Base-by-base conservation (phyloP, 148 eudicot genomes). In the Amaranthus palmeri region DNA sequence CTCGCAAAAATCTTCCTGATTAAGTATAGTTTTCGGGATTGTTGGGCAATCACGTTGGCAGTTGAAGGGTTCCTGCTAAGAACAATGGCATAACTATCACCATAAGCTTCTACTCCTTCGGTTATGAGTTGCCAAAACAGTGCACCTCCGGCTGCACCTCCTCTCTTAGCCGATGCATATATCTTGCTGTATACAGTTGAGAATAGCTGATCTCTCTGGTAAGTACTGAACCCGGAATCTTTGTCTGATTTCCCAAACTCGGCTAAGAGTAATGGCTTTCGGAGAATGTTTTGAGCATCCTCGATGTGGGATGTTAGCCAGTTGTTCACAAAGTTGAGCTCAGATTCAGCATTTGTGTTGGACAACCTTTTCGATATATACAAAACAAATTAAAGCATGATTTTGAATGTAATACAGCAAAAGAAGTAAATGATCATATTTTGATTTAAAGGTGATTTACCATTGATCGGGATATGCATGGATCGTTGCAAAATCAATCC, bases 401-500 rank as follows among this genome's bases (percentile, higher is more conserved):
- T 4, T 6, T 3, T 7, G 41, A 43, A 49, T 64, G 17, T 0
- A 62, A 49, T 64, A 10, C 0, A 62, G 43, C 42, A 5, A n/a
- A 61, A 4, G n/a, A 49, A 47, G 9, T 14, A 13, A 10, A 53
- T 3, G 7, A n/a, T 6, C 15, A 14, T 41, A 8, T 12, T 18
- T 42, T 12, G 1, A 6, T 18, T 42, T 12, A 0, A 6, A 65
- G 18, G 46, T 7, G 65, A 12, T 18, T 83, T 85, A 96, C 99
- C 99, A 96, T 80, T 85, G 91, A 82, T 96, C 97, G 3, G 96
- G 92, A 71, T 96, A 96, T 51, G 93, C 81, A 52, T 96, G 99
- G 56, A 88, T 79, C 0, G 97, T 96, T 0, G 99, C 99, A 66
- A 96, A 96, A 83, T 96, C 99, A 40, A 96, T 86, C 47, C 83